Percentiles rank a stretch among this genome's conserved stretches.
phyloP scores from a whole-genome alignment of 148 eudicot species.

The Spergularia bocconei region DNA sequence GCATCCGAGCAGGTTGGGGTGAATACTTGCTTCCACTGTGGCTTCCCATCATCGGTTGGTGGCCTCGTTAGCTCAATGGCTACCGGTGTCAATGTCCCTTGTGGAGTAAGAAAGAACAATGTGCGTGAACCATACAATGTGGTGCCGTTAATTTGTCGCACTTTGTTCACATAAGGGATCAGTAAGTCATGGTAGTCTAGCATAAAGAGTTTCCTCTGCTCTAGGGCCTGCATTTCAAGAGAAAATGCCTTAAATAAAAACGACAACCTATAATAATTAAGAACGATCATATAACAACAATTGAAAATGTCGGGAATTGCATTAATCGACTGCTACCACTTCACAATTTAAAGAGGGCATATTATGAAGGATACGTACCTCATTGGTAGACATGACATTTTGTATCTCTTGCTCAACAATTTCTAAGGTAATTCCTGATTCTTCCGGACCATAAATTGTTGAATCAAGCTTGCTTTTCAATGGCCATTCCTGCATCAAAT shows the following conservation, averaged over 20 bases:
- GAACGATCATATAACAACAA: no score
- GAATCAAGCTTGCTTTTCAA: constrained; percentile 61
- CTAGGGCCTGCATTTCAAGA: constrained; percentile 41
- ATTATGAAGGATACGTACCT: constrained; percentile 33
- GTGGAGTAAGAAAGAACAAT: constrained; percentile 44
- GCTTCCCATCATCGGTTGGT: constrained; percentile 25
- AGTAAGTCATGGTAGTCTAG: constrained; percentile 69
- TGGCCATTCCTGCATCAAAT: constrained; percentile 34
- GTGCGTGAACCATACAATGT: constrained; percentile 75
- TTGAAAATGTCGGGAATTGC: background rate
- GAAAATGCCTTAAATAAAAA: background rate
- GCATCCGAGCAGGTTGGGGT: constrained; percentile 43
- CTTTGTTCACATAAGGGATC: constrained; percentile 62
- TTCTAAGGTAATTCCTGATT: constrained; percentile 56
- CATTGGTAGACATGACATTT: constrained; percentile 46
- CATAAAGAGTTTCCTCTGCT: constrained; percentile 54
- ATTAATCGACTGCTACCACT: background rate
- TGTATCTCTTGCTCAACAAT: constrained; percentile 43
- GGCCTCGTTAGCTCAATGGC: constrained; percentile 75
- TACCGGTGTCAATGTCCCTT: constrained; percentile 47
- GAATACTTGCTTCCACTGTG: constrained; percentile 15
- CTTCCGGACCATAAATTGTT: constrained; percentile 50
- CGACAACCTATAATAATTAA: background rate
- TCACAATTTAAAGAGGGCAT: background rate
- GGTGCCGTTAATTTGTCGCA: constrained; percentile 54